Base-by-base conservation (phyloP, 139 green algal genomes). In the Tetraselmis striata region DNA sequence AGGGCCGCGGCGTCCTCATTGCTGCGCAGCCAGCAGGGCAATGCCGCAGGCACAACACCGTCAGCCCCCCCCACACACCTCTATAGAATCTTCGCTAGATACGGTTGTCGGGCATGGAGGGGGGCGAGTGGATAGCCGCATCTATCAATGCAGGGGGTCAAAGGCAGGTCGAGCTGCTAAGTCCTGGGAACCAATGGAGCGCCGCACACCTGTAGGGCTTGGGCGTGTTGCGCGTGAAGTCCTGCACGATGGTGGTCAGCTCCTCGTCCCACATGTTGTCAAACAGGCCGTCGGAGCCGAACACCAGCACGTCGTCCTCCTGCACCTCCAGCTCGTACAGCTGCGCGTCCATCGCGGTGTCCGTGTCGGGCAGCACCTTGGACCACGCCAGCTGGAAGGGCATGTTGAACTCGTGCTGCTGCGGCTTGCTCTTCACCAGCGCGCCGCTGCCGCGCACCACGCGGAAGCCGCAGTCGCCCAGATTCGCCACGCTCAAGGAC, bases 391-490 rank as follows among this genome's bases (percentile, higher is more conserved):
- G 86, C 92, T 98, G 95, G 87, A 90, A 98, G 0, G 97, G 97
- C 89, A 95, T 95, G 89, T 99, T 99, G 89, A 97, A 99, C 79
- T 88, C 83, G 86, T 99, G 96, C 91, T 98, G 92, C 90, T 98
- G 94, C 59, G 32, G 88, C 78, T 89, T 94, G 88, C 32, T 30
- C 23, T 29, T 28, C 23, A 31, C 26, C 18, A 92, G 32, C 29
- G 85, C 84, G 29, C 59, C 11, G 5, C 86, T 86, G 28, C 90
- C 78, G 0, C 95, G 84, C 59, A 98, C 30, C 25, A 97, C 80
- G 29, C 86, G 80, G 30, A 96, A 87, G 23, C 93, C 93, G 82
- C 89, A 92, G 86, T 98, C 95, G 0, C 95, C 95, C 77, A 98
- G 84, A 78, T 95, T 94, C 2, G 92, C 92, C 1, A 96, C 82